Conservation (phyloP, 257 asterid genomes). For the Orobanche coerulescens region DNA sequence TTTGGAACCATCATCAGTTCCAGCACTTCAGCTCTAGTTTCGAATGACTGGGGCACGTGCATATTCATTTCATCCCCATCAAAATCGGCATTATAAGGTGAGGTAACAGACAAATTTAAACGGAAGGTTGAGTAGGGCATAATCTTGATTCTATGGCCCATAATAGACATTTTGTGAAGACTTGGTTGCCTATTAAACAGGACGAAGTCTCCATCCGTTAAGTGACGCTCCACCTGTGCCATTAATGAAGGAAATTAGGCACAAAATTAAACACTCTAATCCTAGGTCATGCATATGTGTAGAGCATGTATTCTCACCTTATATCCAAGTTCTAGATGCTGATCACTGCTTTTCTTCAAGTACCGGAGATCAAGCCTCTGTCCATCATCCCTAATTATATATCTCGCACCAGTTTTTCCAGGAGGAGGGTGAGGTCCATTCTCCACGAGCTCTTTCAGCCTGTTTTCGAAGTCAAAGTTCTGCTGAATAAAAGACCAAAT, state of each 20-base stretch:
- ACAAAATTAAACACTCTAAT: slow-evolving; percentile 11
- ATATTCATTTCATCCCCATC: slow-evolving; percentile 99
- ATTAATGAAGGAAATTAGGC: slow-evolving; percentile 21
- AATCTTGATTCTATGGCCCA: slow-evolving; percentile 97
- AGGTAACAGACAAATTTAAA: slow-evolving; percentile 88
- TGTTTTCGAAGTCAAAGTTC: slow-evolving; percentile 28
- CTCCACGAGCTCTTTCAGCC: slow-evolving; percentile 97
- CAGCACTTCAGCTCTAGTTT: slow-evolving; percentile 95
- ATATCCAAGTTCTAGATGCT: slow-evolving; percentile 92
- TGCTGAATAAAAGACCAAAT: slow-evolving; percentile 16
- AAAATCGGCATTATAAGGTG: slow-evolving; percentile 99
- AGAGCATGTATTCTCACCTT: slow-evolving; percentile 40
- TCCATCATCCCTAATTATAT: slow-evolving; percentile 97
- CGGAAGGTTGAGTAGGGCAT: slow-evolving; percentile 99
- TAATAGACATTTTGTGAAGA: slow-evolving; percentile 97
- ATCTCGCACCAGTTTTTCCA: slow-evolving; percentile 97
- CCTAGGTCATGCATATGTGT: neutral
- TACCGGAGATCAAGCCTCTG: slow-evolving; percentile 99
- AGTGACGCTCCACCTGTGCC: slow-evolving; percentile 94
- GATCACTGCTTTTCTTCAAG: slow-evolving; percentile 95
- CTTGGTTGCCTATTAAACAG: slow-evolving; percentile 97
- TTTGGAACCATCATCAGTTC: slow-evolving; percentile 99
- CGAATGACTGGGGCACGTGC: slow-evolving; percentile 99
- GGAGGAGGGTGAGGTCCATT: slow-evolving; percentile 99
- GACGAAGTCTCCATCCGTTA: slow-evolving; percentile 94